phyloP scores from a whole-genome alignment of 306 rosid species.

The Amphicarpaea edgeworthii region DNA sequence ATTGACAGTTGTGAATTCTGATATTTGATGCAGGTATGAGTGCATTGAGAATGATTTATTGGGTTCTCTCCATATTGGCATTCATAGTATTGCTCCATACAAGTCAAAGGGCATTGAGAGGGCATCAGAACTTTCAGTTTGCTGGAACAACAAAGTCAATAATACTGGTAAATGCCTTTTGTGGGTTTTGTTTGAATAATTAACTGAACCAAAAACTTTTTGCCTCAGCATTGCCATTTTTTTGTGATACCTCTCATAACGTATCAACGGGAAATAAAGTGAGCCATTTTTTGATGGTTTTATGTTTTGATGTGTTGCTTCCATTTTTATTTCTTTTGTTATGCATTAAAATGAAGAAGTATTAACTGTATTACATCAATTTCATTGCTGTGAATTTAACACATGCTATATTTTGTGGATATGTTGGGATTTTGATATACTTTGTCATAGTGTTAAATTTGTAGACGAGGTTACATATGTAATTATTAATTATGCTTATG shows the following conservation, averaged over 20 bases:
- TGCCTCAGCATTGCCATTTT: neutral
- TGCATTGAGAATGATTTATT: slow-evolving; percentile 90
- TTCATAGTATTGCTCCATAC: slow-evolving; percentile 89
- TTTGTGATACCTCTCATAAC: slow-evolving; percentile 13
- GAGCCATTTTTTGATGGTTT: slow-evolving; percentile 35
- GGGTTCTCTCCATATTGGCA: slow-evolving; percentile 72
- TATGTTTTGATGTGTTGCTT: slow-evolving; percentile 28
- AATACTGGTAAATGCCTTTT: slow-evolving; percentile 56
- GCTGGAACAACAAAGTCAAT: slow-evolving; percentile 63
- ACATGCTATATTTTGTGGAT: slow-evolving; percentile 20
- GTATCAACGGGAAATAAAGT: neutral
- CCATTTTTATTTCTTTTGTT: neutral
- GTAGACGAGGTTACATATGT: neutral
- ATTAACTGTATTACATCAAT: slow-evolving; percentile 13
- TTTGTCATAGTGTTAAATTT: slow-evolving; percentile 6
- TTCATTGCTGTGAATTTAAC: slow-evolving; percentile 22
- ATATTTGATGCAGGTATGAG: slow-evolving; percentile 77
- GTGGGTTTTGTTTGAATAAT: slow-evolving; percentile 58
- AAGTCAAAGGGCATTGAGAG: slow-evolving; percentile 91
- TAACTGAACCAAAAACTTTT: slow-evolving; percentile 35
- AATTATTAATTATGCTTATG: neutral
- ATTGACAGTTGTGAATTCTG: slow-evolving; percentile 38
- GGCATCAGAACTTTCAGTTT: slow-evolving; percentile 76
- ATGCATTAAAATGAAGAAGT: slow-evolving; percentile 7
- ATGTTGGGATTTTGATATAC: slow-evolving; percentile 29